Percentiles rank a stretch among this genome's conserved stretches.
phyloP scores from a whole-genome alignment of 352 stramenopile genomes.

The Peronospora farinosa region DNA sequence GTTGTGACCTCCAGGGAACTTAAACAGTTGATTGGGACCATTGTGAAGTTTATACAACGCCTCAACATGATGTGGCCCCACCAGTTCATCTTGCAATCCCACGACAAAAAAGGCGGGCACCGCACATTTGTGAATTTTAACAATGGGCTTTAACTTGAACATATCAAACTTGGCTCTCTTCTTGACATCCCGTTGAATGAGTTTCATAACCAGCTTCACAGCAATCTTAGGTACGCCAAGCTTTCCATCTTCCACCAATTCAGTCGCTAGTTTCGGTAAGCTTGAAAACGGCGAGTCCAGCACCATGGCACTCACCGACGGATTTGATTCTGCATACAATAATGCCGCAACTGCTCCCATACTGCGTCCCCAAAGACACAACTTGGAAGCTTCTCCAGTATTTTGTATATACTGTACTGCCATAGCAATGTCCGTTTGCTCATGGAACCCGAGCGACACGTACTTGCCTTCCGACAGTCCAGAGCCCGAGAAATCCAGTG shows the following conservation, averaged over 20 bases:
- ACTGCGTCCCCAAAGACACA: slow-evolving; percentile 71
- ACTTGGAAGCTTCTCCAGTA: slow-evolving; percentile 43
- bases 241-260: slow-evolving; percentile 79
- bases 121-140: slow-evolving; percentile 61
- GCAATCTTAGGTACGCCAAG: slow-evolving; percentile 75
- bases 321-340: slow-evolving; percentile 53
- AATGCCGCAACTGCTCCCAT: slow-evolving; percentile 76
- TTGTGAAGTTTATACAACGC: slow-evolving; percentile 69
- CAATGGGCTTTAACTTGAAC: slow-evolving; percentile 82
- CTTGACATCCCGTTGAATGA: slow-evolving; percentile 77
- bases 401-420: slow-evolving; percentile 61
- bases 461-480: slow-evolving; percentile 78
- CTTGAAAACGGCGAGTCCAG: slow-evolving; percentile 80
- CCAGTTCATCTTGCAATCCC: slow-evolving; percentile 71
- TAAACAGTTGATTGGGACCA: slow-evolving; percentile 73
- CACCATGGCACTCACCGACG: slow-evolving; percentile 70
- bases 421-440: slow-evolving; percentile 65
- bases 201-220: slow-evolving; percentile 74
- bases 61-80: slow-evolving; percentile 67
- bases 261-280: slow-evolving; percentile 57
- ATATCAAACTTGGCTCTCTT: slow-evolving; percentile 82
- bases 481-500: slow-evolving; percentile 72
- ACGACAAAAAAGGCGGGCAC: slow-evolving; percentile 76
- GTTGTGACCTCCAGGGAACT: slow-evolving; percentile 78
- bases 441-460: slow-evolving; percentile 75